Conservation (phyloP, 768 basidiomycete species). For the Podaxis rugospora region DNA sequence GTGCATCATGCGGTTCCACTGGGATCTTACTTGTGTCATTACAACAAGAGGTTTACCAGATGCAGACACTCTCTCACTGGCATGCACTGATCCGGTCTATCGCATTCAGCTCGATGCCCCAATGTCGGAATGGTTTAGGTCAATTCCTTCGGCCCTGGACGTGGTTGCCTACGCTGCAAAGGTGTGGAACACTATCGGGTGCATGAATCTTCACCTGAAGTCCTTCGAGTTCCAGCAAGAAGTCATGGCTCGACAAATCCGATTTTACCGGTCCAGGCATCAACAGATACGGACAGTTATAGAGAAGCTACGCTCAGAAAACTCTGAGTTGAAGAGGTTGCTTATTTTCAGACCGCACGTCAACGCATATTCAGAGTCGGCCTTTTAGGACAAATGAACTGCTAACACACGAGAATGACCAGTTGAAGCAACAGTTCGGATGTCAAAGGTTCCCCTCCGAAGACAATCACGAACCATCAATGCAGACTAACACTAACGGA, state of each 20-base stretch:
- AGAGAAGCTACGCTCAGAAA: slow-evolving; percentile 48
- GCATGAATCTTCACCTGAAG: background rate
- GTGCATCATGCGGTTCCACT: slow-evolving; percentile 60
- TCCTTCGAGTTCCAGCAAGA: slow-evolving; percentile 70
- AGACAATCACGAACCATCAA: slow-evolving; percentile 25
- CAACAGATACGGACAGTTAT: slow-evolving; percentile 50
- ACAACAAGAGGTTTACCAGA: slow-evolving; percentile 59
- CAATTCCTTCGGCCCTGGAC: slow-evolving; percentile 59
- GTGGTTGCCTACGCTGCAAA: slow-evolving; percentile 62
- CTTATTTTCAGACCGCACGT: slow-evolving; percentile 12
- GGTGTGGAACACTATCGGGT: slow-evolving; percentile 29
- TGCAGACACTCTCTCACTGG: background rate
- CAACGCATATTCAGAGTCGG: background rate
- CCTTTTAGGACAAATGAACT: slow-evolving; percentile 43
- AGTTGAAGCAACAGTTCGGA: slow-evolving; percentile 35
- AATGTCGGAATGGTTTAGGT: slow-evolving; percentile 79
- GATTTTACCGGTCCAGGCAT: slow-evolving; percentile 55
- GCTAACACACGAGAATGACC: slow-evolving; percentile 45
- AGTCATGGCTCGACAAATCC: slow-evolving; percentile 62
- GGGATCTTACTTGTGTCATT: slow-evolving; percentile 68
- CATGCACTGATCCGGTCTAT: background rate
- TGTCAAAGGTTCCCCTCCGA: slow-evolving; percentile 20
- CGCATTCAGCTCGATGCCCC: slow-evolving; percentile 64
- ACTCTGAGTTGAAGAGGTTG: slow-evolving; percentile 56
- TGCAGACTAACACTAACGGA: slow-evolving; percentile 48